Evolutionary conservation across 495 filamentous ascomycete genomes (phyloP).

Genomic region (Friedmanniomyces endolithicus): DNA sequence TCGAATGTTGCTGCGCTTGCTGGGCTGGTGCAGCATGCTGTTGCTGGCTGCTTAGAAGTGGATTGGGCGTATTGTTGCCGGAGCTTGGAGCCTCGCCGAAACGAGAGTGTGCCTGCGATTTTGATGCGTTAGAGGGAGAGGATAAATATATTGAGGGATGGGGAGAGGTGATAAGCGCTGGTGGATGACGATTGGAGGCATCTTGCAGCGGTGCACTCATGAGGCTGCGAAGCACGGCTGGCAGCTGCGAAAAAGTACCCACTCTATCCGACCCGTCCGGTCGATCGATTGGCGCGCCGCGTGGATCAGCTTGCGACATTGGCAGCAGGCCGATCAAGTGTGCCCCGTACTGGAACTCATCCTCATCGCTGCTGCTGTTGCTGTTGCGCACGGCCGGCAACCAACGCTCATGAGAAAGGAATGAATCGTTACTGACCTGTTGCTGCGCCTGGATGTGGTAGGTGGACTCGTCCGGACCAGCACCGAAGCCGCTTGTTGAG

Average conservation of each 20-base stretch:
- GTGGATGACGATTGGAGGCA: neutral
- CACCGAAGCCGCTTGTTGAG: slow-evolving; percentile 62
- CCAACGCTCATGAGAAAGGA: neutral
- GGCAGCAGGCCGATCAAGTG: neutral
- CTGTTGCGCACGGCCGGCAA: neutral
- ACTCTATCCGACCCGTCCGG: neutral
- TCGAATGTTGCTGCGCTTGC: slow-evolving; percentile 39
- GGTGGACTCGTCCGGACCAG: slow-evolving; percentile 53
- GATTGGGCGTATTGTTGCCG: slow-evolving; percentile 81
- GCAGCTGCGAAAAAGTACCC: neutral
- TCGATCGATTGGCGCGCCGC: neutral
- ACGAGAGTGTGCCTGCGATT: slow-evolving; percentile 44
- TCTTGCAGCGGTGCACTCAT: neutral
- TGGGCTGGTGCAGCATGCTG: slow-evolving; percentile 43
- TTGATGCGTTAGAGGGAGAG: slow-evolving; percentile 26
- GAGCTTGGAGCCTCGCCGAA: slow-evolving; percentile 73
- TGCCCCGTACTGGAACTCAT: neutral
- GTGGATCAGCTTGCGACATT: neutral
- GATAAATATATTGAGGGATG: neutral
- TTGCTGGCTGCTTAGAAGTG: slow-evolving; percentile 55
- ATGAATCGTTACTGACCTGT: slow-evolving; percentile 25
- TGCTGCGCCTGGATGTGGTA: slow-evolving; percentile 34
- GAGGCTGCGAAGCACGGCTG: neutral
- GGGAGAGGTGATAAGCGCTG: neutral
- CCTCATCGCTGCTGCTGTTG: neutral